Percentiles rank a stretch among this genome's conserved stretches.
phyloP scores from a whole-genome alignment of 148 eudicot genomes.

The Rhododendron griersonianum region DNA sequence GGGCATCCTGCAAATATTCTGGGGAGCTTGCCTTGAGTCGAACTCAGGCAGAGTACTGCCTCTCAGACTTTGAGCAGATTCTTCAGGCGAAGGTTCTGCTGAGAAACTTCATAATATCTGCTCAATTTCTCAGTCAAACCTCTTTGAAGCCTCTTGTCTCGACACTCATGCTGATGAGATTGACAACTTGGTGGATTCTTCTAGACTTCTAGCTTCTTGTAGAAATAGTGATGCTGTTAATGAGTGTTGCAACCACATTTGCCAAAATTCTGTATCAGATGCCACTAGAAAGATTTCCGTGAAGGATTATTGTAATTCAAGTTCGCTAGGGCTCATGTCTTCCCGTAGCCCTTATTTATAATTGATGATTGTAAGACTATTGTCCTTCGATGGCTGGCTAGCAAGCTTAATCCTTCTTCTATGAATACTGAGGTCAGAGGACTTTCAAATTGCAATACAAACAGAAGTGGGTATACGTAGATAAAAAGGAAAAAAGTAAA shows the following conservation, averaged over 20 bases:
- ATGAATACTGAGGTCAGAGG: conserved; percentile 21
- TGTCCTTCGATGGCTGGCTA: conserved; percentile 31
- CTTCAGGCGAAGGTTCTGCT: conserved; percentile 24
- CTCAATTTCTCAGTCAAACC: conserved; percentile 17
- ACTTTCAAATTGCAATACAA: conserved; percentile 26
- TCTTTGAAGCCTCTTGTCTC: conserved; percentile 28
- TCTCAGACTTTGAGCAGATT: conserved; percentile 27
- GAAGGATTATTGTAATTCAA: not conserved
- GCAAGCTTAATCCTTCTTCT: conserved; percentile 26
- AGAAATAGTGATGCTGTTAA: conserved; percentile 15
- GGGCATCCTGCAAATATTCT: conserved; percentile 21
- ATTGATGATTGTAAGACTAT: conserved; percentile 24
- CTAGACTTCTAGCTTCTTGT: conserved; percentile 20
- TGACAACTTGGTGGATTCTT: conserved; percentile 20
- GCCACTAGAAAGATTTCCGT: conserved; percentile 19
- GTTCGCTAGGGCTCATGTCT: not conserved
- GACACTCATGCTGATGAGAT: conserved; percentile 18
- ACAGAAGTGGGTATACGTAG: conserved; percentile 17
- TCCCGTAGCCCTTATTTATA: not conserved
- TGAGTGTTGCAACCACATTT: conserved; percentile 30
- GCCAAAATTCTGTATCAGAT: conserved; percentile 25
- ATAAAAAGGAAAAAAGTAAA: not conserved
- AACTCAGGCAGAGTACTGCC: conserved; percentile 27
- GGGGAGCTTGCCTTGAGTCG: conserved; percentile 21
- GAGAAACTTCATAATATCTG: conserved; percentile 24